Percentiles rank a stretch among this genome's conserved stretches.
phyloP scores from a whole-genome alignment of 2,329 filamentous ascomycete genomes.

The Claviceps arundinis region DNA sequence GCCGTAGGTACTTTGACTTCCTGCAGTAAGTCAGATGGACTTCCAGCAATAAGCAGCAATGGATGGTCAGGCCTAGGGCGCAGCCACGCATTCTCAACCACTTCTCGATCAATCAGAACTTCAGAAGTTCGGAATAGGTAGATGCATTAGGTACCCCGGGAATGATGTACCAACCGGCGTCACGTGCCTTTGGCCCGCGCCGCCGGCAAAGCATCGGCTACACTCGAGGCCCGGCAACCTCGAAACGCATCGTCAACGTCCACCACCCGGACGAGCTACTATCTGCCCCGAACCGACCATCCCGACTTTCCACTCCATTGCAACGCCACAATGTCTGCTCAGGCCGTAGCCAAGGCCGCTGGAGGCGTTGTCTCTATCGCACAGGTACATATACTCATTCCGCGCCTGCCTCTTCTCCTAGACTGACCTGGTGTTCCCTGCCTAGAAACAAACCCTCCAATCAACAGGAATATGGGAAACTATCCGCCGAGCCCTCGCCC shows the following conservation, averaged over 20 bases:
- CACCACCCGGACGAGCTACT: not conserved
- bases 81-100: no score
- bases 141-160: no score
- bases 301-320: slow-evolving; percentile 1
- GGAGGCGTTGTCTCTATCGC: slow-evolving; percentile 41
- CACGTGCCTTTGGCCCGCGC: no score
- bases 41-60: no score
- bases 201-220: slow-evolving; percentile 10
- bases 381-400: slow-evolving; percentile 34
- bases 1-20: no score
- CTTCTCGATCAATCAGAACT: no score
- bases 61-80: no score
- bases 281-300: slow-evolving; percentile 6
- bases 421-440: no score
- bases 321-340: slow-evolving; percentile 43
- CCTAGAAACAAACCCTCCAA: slow-evolving; percentile 90
- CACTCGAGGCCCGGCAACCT: not conserved
- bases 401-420: no score
- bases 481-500: slow-evolving; percentile 62
- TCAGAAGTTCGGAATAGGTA: no score
- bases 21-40: no score
- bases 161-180: no score
- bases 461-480: slow-evolving; percentile 79
- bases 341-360: slow-evolving; percentile 43
- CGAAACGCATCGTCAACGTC: slow-evolving; percentile 7